phyloP scores from a whole-genome alignment of 2,329 filamentous ascomycete genomes.

The Orbilia blumenaviensis region DNA sequence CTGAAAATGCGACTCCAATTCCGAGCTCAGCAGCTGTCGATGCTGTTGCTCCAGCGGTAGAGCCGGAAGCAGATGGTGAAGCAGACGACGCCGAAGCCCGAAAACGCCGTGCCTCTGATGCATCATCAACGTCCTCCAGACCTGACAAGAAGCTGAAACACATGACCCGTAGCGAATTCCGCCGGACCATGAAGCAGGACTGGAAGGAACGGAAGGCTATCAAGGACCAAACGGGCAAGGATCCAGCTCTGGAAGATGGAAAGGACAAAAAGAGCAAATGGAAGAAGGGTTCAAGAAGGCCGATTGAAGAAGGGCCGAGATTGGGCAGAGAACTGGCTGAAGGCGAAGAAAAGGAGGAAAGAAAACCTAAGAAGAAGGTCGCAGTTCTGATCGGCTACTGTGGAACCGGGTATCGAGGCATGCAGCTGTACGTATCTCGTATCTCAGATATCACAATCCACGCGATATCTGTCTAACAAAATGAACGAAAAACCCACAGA shows the following conservation, averaged over 20 bases:
- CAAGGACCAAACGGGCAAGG: constrained; percentile 8
- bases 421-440: constrained; percentile 75
- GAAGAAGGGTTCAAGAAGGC: background rate
- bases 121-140: background rate
- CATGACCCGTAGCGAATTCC: constrained; percentile 43
- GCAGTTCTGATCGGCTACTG: constrained; percentile 95
- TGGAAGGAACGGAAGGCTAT: constrained; percentile 34
- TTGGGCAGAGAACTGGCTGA: constrained; percentile 12
- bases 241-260: background rate
- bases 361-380: constrained; percentile 93
- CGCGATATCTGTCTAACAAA: background rate
- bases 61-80: background rate
- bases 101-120: constrained; percentile 25
- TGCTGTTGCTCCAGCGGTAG: background rate
- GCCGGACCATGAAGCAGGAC: constrained; percentile 43
- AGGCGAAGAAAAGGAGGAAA: constrained; percentile 69
- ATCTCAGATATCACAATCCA: constrained; percentile 62
- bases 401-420: constrained; percentile 94
- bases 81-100: constrained; percentile 16
- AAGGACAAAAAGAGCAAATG: background rate
- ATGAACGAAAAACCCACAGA: constrained; percentile 17
- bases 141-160: constrained; percentile 49
- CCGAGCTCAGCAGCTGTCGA: background rate
- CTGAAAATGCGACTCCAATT: background rate
- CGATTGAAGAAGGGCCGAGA: constrained; percentile 26